Conservation (phyloP, 345 rosid species). For the Microcos paniculata region DNA sequence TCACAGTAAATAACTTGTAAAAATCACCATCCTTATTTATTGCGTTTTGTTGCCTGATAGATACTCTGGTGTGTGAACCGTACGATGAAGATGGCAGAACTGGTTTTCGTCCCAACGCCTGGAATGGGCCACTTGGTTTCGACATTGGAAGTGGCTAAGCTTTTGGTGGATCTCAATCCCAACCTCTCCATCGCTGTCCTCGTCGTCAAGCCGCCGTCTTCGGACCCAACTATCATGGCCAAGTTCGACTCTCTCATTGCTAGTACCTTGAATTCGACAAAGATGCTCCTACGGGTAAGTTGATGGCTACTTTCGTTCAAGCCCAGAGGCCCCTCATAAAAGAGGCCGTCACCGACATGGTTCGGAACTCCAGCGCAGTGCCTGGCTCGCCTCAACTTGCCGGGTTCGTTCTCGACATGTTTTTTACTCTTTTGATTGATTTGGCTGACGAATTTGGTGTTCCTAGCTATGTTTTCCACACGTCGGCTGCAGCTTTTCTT, state of each 20-base stretch:
- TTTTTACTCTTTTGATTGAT: not conserved
- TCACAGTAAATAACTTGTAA: not conserved
- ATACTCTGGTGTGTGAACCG: too few species aligned
- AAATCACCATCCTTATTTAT: not conserved
- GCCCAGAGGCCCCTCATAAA: not conserved
- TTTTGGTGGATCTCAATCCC: constrained; percentile 26
- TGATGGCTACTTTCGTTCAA: too few species aligned
- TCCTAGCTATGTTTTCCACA: not conserved
- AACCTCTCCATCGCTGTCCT: constrained; percentile 41
- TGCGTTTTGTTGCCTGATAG: not conserved
- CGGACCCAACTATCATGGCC: not conserved
- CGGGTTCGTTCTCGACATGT: not conserved
- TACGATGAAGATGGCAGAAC: constrained; percentile 19
- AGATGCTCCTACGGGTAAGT: not conserved
- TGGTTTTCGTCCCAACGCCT: constrained; percentile 47
- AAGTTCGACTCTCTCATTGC: not conserved
- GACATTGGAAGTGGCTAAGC: constrained; percentile 35
- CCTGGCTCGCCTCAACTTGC: not conserved
- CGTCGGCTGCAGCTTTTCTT: not conserved
- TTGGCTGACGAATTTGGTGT: not conserved
- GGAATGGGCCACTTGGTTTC: constrained; percentile 44
- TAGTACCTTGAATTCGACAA: not conserved
- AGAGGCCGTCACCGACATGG: not conserved
- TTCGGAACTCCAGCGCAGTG: not conserved
- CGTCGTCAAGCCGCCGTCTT: constrained; percentile 22